Conservation (phyloP, 2,329 filamentous ascomycete species). For the Alternaria sp. region DNA sequence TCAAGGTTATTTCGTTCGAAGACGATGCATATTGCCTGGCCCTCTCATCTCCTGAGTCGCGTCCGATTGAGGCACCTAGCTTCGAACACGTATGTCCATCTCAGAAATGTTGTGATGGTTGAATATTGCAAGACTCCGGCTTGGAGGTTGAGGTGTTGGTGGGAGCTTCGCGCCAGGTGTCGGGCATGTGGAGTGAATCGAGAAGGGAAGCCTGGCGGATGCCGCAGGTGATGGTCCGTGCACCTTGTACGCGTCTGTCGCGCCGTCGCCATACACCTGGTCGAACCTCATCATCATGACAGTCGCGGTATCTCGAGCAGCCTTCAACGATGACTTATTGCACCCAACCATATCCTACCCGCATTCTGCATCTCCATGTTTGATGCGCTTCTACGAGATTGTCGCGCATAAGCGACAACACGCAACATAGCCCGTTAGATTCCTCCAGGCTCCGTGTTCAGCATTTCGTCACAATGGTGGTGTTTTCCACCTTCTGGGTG, state of each 20-base stretch:
- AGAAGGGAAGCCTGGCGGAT: background rate
- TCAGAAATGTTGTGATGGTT: too few relatives aligned
- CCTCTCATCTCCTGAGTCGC: too few relatives aligned
- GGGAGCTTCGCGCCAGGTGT: background rate
- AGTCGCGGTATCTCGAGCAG: background rate
- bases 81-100: rapidly evolving
- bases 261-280: background rate
- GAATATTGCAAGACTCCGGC: background rate
- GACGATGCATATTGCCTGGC: too few relatives aligned
- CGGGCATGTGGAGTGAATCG: background rate
- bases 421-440: background rate
- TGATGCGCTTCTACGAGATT: too few relatives aligned
- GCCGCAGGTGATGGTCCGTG: background rate
- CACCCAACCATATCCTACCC: too few relatives aligned
- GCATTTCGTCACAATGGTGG: background rate
- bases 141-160: background rate
- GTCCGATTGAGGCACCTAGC: background rate
- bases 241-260: background rate
- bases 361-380: too few relatives aligned
- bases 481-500: background rate
- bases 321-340: background rate
- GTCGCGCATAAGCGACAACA: background rate
- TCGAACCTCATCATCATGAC: background rate
- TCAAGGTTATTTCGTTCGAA: background rate
- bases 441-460: background rate